Conservation (phyloP, 1,284 basidiomycete genomes). For the Psilocybe mexicana region DNA sequence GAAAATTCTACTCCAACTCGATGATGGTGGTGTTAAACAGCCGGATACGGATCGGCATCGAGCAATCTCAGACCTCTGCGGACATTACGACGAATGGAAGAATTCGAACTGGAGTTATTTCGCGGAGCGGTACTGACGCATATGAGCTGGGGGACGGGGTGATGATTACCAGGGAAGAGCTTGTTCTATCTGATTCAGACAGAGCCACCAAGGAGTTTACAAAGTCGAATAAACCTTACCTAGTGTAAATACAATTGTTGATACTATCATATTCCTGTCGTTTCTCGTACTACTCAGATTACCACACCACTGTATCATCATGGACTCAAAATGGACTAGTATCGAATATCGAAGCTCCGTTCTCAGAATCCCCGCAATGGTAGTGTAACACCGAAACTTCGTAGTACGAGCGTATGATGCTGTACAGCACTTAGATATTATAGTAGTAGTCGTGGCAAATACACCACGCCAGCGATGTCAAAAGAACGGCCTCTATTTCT, state of each 20-base stretch:
- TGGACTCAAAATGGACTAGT: no score
- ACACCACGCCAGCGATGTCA: no score
- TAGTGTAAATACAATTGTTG: not conserved
- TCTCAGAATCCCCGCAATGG: no score
- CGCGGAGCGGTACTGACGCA: not conserved
- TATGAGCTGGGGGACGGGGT: constrained; percentile 11
- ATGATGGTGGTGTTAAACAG: constrained; percentile 16
- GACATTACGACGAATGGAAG: not conserved
- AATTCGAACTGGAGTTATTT: not conserved
- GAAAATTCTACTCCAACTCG: constrained; percentile 13
- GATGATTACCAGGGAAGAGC: constrained; percentile 9
- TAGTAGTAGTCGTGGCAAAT: no score
- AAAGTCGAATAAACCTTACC: not conserved
- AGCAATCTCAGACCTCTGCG: not conserved
- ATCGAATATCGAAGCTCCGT: no score
- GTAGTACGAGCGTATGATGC: no score
- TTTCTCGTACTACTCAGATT: not conserved
- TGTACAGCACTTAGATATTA: no score
- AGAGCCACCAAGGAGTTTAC: not conserved
- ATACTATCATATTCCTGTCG: not conserved
- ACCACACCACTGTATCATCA: not conserved
- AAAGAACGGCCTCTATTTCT: no score
- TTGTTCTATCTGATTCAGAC: constrained; percentile 4
- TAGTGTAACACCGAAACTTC: no score
- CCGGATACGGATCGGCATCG: constrained; percentile 7